Evolutionary conservation across 768 basidiomycete genomes (phyloP).

Genomic region (Fistulinella prunicolor): DNA sequence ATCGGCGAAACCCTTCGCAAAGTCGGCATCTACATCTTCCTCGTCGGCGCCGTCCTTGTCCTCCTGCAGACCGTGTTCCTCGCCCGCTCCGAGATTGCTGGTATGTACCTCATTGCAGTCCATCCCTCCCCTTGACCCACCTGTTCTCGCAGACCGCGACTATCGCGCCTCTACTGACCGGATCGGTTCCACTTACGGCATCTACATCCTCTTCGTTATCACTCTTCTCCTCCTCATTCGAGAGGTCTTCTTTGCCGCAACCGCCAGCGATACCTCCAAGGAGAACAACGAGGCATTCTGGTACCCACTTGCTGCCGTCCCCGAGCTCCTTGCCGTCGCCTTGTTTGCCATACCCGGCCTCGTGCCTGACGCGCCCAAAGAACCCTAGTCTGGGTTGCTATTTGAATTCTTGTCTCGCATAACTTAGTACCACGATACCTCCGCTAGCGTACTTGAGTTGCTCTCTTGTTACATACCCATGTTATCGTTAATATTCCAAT

Average conservation of each 20-base stretch:
- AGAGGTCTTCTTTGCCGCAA: slow-evolving; percentile 32
- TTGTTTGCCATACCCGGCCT: slow-evolving; percentile 31
- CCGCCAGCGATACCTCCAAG: slow-evolving; percentile 1
- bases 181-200: slow-evolving; percentile 19
- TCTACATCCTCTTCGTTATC: slow-evolving; percentile 24
- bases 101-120: background rate
- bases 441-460: no score
- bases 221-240: slow-evolving; percentile 25
- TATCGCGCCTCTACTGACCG: background rate
- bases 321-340: slow-evolving; percentile 31
- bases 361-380: slow-evolving; percentile 22
- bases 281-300: slow-evolving; percentile 31
- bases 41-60: slow-evolving; percentile 24
- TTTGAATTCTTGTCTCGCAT: background rate
- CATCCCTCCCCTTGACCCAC: background rate
- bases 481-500: background rate
- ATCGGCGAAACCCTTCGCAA: slow-evolving; percentile 26
- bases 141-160: slow-evolving; percentile 5
- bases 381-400: background rate
- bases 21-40: slow-evolving; percentile 30
- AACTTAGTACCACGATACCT: slow-evolving; percentile 4
- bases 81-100: slow-evolving; percentile 15
- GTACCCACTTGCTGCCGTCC: slow-evolving; percentile 32
- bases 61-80: slow-evolving; percentile 18
- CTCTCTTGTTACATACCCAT: background rate